Conservation (phyloP, 176 grass and related monocot species). For the Metroxylon sagu region DNA sequence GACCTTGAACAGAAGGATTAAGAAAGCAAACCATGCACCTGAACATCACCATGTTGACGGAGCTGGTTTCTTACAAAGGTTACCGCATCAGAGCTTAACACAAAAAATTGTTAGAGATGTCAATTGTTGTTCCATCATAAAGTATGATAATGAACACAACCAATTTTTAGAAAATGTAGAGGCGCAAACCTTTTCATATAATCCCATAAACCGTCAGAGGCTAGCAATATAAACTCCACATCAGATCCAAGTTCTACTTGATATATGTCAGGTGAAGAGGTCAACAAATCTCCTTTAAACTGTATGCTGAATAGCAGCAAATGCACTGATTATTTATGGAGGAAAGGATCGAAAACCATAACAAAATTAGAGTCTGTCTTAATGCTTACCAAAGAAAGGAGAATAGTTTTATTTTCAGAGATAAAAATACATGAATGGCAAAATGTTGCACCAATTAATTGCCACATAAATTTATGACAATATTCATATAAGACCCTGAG, state of each 20-base stretch:
- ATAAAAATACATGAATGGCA: too few species aligned
- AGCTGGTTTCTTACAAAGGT: slow-evolving; percentile 83
- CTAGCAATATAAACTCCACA: slow-evolving; percentile 74
- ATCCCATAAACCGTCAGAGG: slow-evolving; percentile 96
- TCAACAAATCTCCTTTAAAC: slow-evolving; percentile 67
- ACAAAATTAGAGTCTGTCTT: neutral
- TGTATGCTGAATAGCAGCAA: slow-evolving; percentile 50
- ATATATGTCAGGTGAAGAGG: slow-evolving; percentile 66
- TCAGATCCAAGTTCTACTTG: slow-evolving; percentile 69
- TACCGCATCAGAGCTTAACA: slow-evolving; percentile 66
- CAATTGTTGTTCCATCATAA: neutral
- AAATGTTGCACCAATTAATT: too few species aligned
- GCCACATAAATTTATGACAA: too few species aligned
- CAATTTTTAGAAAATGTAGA: neutral
- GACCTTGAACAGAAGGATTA: neutral
- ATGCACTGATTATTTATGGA: neutral
- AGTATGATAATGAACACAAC: neutral
- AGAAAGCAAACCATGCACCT: slow-evolving; percentile 36
- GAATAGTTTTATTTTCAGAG: too few species aligned
- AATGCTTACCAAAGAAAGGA: neutral
- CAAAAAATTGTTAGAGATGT: slow-evolving; percentile 20
- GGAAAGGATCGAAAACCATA: neutral
- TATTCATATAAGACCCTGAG: too few species aligned
- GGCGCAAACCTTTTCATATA: slow-evolving; percentile 71
- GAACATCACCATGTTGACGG: slow-evolving; percentile 78